Conservation (phyloP, 805 yeast genomes). For the Dipodascopsis uninucleata region DNA sequence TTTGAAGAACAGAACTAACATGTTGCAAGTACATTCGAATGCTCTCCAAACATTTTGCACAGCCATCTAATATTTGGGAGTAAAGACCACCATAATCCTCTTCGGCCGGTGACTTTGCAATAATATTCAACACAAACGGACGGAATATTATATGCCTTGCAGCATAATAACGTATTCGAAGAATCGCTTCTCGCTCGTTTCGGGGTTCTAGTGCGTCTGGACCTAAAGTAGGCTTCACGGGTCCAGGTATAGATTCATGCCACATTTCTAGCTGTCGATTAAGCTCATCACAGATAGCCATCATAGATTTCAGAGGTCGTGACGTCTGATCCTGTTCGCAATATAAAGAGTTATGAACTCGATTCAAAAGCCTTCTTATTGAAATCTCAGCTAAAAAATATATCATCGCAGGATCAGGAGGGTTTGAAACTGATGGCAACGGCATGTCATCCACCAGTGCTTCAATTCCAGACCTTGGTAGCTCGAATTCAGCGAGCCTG, state of each 20-base stretch:
- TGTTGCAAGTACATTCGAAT: slow-evolving; percentile 5
- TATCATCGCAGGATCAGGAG: slow-evolving; percentile 1
- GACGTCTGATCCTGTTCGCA: background rate
- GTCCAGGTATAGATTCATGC: slow-evolving; percentile 9
- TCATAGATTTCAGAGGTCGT: background rate
- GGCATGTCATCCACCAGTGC: slow-evolving; percentile 10
- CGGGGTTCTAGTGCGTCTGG: background rate
- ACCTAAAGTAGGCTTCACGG: slow-evolving; percentile 2
- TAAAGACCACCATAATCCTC: background rate
- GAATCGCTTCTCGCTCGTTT: slow-evolving; percentile 2
- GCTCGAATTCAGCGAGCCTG: slow-evolving; percentile 9
- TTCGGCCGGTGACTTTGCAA: background rate
- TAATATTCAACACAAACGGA: slow-evolving; percentile 6
- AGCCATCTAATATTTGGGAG: slow-evolving; percentile 4
- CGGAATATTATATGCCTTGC: slow-evolving; percentile 10
- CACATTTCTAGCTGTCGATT: slow-evolving; percentile 13
- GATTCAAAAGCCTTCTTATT: slow-evolving; percentile 8
- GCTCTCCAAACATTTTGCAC: slow-evolving; percentile 6
- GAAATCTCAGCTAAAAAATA: slow-evolving; percentile 12
- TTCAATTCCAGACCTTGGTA: slow-evolving; percentile 13
- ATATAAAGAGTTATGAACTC: slow-evolving; percentile 11
- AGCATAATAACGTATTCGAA: slow-evolving; percentile 8
- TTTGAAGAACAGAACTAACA: slow-evolving; percentile 1
- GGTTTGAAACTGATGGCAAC: slow-evolving; percentile 1
- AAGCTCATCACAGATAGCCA: slow-evolving; percentile 6